These are phyloP conservation scores for Aegilops bicornis DNA, from an alignment of 176 grass and related monocot species.

Conservation along the genomic window DNA sequence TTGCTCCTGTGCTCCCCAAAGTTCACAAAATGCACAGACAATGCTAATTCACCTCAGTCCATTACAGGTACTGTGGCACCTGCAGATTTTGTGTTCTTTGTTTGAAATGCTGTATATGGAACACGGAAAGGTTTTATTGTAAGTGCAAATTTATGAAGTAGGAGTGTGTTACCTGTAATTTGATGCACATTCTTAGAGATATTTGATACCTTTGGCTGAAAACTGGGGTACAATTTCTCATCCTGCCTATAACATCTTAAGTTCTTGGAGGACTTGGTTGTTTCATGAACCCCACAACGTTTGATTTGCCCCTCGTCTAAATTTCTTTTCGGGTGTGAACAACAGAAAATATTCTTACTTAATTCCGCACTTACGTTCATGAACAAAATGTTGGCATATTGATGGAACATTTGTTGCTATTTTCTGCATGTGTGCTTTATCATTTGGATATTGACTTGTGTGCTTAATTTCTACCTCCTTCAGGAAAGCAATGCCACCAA, in stretches of 20 bases:
- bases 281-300: background rate
- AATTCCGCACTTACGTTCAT: background rate
- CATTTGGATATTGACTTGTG: background rate
- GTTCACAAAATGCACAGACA: conserved; percentile 34
- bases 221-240: background rate
- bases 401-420: background rate
- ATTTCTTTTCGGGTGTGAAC: background rate
- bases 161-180: background rate
- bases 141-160: background rate
- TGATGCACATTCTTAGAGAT: background rate
- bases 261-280: background rate
- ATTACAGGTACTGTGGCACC: conserved; percentile 42
- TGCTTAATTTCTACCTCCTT: background rate
- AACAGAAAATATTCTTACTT: background rate
- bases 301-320: background rate
- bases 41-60: conserved; percentile 47
- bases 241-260: background rate
- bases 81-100: conserved; percentile 7
- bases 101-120: conserved; percentile 4
- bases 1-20: conserved; percentile 26
- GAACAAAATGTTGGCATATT: background rate
- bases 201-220: background rate
- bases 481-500: background rate
- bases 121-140: background rate
- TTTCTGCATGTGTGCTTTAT: background rate